Conservation (phyloP, 1,139 yeast genomes). For the Blastobotrys proliferans region DNA sequence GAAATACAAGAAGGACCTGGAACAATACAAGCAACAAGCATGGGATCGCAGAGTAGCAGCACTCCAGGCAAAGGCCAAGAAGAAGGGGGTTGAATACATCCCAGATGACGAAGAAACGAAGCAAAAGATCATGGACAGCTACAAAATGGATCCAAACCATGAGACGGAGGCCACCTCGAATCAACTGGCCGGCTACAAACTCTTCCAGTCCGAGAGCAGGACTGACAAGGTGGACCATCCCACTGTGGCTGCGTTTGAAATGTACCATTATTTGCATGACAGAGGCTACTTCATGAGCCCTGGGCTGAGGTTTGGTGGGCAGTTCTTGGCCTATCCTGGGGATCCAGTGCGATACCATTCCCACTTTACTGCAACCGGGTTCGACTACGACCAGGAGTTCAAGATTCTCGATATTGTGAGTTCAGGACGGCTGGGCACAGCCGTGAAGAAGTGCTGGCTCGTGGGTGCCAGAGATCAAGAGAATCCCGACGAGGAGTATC, state of each 20-base stretch:
- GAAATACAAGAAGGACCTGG: constrained; percentile 18
- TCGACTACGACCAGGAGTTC: constrained; percentile 49
- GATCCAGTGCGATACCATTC: constrained; percentile 91
- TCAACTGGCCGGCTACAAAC: constrained; percentile 17
- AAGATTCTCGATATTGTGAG: constrained; percentile 53
- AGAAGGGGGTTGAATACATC: constrained; percentile 10
- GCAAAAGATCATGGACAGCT: constrained; percentile 12
- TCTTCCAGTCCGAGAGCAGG: constrained; percentile 1
- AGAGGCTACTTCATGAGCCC: constrained; percentile 63
- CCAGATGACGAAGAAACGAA: constrained; percentile 14
- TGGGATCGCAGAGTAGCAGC: constrained; percentile 26
- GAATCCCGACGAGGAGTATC: constrained; percentile 23
- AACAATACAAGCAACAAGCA: constrained; percentile 22
- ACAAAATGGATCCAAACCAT: constrained; percentile 16
- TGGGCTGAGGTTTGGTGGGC: constrained; percentile 88
- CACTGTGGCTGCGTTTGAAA: constrained; percentile 23
- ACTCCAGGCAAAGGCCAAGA: constrained; percentile 19
- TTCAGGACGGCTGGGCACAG: constrained; percentile 87
- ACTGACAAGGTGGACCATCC: constrained; percentile 4
- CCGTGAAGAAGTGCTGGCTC: constrained; percentile 84
- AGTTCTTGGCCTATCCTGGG: constrained; percentile 87
- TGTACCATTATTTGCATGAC: constrained; percentile 44
- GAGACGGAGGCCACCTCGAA: constrained; percentile 20
- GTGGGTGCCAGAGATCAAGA: constrained; percentile 38
- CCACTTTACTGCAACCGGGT: constrained; percentile 66